phyloP scores from a whole-genome alignment of 208 protist genomes.

The Endotrypanum monterogeii region DNA sequence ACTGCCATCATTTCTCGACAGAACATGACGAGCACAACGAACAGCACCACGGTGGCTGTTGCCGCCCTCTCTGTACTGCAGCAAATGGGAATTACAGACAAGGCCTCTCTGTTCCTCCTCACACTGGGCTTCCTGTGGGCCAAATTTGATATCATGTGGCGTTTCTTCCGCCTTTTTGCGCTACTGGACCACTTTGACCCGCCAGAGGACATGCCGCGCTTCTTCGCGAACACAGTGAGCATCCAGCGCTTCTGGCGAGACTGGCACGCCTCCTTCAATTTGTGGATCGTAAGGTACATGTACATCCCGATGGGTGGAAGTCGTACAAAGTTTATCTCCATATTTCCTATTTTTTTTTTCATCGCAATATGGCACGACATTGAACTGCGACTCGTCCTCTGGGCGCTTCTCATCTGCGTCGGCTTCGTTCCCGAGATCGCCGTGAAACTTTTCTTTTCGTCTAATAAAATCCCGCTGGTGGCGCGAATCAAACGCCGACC shows the following conservation, averaged over 20 bases:
- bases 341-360: constrained; percentile 93
- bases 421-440: constrained; percentile 71
- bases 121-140: constrained; percentile 85
- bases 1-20: not conserved
- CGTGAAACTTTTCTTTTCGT: constrained; percentile 50
- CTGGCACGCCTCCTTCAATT: constrained; percentile 94
- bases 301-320: constrained; percentile 92
- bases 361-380: constrained; percentile 94
- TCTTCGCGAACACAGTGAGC: constrained; percentile 83
- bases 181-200: constrained; percentile 82
- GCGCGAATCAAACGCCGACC: constrained; percentile 24
- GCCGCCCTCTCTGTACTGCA: constrained; percentile 75
- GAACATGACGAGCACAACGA: not conserved
- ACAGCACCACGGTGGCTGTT: not conserved
- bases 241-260: constrained; percentile 92
- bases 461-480: constrained; percentile 23
- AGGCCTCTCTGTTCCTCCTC: constrained; percentile 61
- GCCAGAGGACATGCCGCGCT: constrained; percentile 91
- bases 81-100: constrained; percentile 81
- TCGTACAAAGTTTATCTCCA: constrained; percentile 51
- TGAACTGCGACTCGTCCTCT: constrained; percentile 66
- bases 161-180: constrained; percentile 79
- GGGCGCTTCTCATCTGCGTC: constrained; percentile 79
- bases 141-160: constrained; percentile 92
- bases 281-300: constrained; percentile 94